A percentile compares a stretch with the other conserved stretches of the same genome.
These are phyloP conservation scores for Salix exigua DNA, from an alignment of 345 rosid species.

Conservation along the genomic window DNA sequence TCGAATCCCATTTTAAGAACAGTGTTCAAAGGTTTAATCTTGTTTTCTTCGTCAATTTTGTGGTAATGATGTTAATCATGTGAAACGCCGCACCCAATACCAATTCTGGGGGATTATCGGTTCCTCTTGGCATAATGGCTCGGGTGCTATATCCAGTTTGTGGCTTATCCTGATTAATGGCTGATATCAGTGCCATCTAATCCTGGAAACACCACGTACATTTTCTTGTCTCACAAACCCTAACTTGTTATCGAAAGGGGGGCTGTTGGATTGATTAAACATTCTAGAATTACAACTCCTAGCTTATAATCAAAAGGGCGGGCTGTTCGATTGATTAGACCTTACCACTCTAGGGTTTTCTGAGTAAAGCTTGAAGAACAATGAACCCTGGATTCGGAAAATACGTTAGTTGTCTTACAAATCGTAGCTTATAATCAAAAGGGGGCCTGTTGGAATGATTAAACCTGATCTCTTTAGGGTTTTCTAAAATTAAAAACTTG, in stretches of 20 bases:
- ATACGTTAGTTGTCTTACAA: not conserved
- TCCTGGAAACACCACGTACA: conserved; percentile 88
- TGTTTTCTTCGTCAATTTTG: too few species aligned
- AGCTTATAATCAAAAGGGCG: not conserved
- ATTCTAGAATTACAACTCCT: not conserved
- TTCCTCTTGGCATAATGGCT: conserved; percentile 94
- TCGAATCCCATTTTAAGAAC: not conserved
- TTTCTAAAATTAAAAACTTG: not conserved
- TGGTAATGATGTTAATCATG: not conserved
- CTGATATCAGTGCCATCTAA: conserved; percentile 33
- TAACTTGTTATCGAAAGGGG: not conserved
- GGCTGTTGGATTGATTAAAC: not conserved
- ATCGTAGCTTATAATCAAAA: not conserved
- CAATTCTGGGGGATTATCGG: conserved; percentile 71
- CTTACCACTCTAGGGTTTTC: not conserved
- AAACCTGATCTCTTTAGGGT: not conserved
- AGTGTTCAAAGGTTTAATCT: not conserved
- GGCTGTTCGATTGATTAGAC: not conserved
- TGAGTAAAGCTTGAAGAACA: not conserved
- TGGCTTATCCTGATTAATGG: conserved; percentile 76
- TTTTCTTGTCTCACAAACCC: not conserved
- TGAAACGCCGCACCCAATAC: conserved; percentile 62
- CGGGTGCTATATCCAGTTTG: conserved; percentile 56
- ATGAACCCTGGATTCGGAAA: not conserved
- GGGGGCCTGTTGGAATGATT: not conserved